A percentile compares a stretch with the other conserved stretches of the same genome.
Conservation (phyloP, 805 yeast genomes). For the Lipomyces sp. region DNA sequence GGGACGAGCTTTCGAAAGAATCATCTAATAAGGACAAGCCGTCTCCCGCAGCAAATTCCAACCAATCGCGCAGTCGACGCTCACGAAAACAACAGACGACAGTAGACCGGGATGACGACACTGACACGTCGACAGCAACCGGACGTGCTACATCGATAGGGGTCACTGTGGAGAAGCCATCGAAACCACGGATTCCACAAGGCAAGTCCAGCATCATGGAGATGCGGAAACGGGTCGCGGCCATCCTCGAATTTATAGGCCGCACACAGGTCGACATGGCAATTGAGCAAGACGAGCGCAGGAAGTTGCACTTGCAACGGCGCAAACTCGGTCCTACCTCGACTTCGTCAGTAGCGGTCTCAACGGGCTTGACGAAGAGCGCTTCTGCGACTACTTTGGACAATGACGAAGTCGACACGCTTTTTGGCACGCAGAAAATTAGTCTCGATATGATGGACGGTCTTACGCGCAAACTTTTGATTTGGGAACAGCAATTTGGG, state of each 20-base stretch:
- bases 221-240: constrained; percentile 84
- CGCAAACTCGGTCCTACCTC: constrained; percentile 10
- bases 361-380: constrained; percentile 6
- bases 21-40: constrained; percentile 3
- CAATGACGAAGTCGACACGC: constrained; percentile 45
- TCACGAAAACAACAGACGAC: constrained; percentile 7
- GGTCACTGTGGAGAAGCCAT: constrained; percentile 58
- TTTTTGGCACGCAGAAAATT: constrained; percentile 59
- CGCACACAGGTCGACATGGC: constrained; percentile 83
- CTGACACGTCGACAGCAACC: constrained; percentile 16
- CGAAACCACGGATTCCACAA: constrained; percentile 83
- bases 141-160: not conserved
- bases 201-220: constrained; percentile 76
- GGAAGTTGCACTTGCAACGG: constrained; percentile 51
- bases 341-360: constrained; percentile 13
- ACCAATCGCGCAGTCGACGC: constrained; percentile 9
- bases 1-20: not conserved
- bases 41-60: constrained; percentile 1
- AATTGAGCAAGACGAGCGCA: constrained; percentile 68
- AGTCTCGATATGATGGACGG: constrained; percentile 71
- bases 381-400: constrained; percentile 14
- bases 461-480: constrained; percentile 68
- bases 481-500: constrained; percentile 81
- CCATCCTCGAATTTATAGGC: constrained; percentile 88
- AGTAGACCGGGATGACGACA: constrained; percentile 14